These are phyloP conservation scores for Penicillium coffeae DNA, from an alignment of 495 filamentous ascomycete genomes.

Conservation along the genomic window DNA sequence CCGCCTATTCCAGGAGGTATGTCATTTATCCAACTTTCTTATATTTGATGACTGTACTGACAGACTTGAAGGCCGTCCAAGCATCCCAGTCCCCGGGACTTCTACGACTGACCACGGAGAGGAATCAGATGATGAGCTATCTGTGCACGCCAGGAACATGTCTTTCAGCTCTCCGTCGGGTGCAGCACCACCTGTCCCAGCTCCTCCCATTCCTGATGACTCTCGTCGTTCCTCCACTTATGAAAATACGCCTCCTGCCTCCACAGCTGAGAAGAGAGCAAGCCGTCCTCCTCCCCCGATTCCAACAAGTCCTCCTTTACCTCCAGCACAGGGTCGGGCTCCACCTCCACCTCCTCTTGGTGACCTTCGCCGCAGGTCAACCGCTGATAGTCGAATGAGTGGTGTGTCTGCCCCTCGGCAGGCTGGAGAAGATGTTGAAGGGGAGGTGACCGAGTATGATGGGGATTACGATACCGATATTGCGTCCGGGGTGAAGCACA, in stretches of 20 bases:
- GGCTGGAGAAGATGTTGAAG: conserved; percentile 61
- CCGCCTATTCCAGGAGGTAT: conserved; percentile 66
- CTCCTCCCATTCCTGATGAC: conserved; percentile 46
- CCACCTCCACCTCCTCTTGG: conserved; percentile 77
- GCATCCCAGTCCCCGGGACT: conserved; percentile 46
- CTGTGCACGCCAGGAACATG: conserved; percentile 52
- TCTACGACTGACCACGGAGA: conserved; percentile 74
- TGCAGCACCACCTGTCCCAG: conserved; percentile 42
- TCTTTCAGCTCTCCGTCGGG: conserved; percentile 42
- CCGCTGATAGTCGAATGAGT: conserved; percentile 49
- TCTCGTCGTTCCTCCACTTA: conserved; percentile 41
- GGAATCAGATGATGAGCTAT: conserved; percentile 91
- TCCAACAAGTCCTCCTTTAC: conserved; percentile 42
- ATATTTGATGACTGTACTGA: too few relatives aligned
- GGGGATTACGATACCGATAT: conserved; percentile 99
- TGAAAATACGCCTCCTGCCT: conserved; percentile 39
- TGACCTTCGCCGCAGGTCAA: conserved; percentile 56
- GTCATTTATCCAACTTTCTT: conserved; percentile 33
- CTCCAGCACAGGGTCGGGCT: conserved; percentile 57
- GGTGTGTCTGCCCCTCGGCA: conserved; percentile 35
- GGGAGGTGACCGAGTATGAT: conserved; percentile 91
- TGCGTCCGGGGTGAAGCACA: conserved; percentile 79
- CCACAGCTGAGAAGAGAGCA: conserved; percentile 44
- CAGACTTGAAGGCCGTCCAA: conserved; percentile 50
- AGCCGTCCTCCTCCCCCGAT: conserved; percentile 51